Evolutionary conservation across 768 basidiomycete species (phyloP).

Genomic region (Boletellus ananas): DNA sequence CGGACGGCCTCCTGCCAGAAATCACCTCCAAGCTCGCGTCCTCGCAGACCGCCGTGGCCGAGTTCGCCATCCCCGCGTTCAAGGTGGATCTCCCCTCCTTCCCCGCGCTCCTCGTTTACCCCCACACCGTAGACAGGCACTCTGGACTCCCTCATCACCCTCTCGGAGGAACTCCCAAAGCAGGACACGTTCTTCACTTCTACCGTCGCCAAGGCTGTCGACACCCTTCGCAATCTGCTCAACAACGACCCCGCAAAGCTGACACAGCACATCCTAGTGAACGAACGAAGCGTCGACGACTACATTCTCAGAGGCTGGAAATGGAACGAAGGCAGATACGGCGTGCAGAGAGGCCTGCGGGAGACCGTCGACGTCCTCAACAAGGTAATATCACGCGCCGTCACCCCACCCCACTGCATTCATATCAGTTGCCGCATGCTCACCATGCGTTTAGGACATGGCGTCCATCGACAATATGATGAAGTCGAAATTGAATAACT

Average conservation of each 20-base stretch:
- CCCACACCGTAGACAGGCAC: constrained; percentile 74
- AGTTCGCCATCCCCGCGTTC: constrained; percentile 78
- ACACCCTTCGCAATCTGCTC: constrained; percentile 84
- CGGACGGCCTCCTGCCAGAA: constrained; percentile 69
- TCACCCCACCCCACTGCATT: constrained; percentile 16
- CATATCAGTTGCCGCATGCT: constrained; percentile 20
- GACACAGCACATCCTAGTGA: constrained; percentile 70
- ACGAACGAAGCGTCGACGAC: constrained; percentile 74
- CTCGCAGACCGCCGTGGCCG: constrained; percentile 47
- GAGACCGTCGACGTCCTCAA: constrained; percentile 84
- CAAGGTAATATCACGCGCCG: constrained; percentile 53
- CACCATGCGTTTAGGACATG: constrained; percentile 63
- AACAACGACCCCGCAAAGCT: constrained; percentile 83
- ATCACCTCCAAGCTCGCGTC: constrained; percentile 58
- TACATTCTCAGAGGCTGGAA: constrained; percentile 81
- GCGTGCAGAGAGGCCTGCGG: constrained; percentile 70
- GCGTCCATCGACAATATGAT: constrained; percentile 89
- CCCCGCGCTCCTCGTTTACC: constrained; percentile 6
- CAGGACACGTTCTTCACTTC: constrained; percentile 84
- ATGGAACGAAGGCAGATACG: constrained; percentile 94
- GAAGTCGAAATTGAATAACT: constrained; percentile 87
- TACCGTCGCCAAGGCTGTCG: constrained; percentile 88
- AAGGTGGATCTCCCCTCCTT: constrained; percentile 56
- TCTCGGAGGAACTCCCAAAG: constrained; percentile 93
- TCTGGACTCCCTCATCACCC: constrained; percentile 78